A percentile compares a stretch with the other conserved stretches of the same genome.
phyloP scores from a whole-genome alignment of 2,329 filamentous ascomycete species.

The Aspergillus sp. region DNA sequence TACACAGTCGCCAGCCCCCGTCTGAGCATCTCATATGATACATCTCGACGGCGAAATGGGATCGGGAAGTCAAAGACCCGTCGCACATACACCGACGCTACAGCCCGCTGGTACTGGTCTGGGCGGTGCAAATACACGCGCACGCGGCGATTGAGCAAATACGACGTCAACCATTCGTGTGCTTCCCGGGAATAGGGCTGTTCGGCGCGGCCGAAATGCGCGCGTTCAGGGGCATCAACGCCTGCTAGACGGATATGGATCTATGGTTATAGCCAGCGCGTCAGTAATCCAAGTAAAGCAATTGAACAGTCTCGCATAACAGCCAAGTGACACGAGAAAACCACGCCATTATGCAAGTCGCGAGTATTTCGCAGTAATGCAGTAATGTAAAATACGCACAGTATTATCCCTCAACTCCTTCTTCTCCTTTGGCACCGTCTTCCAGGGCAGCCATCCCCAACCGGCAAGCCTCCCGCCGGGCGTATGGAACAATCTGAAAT shows the following conservation, averaged over 20 bases:
- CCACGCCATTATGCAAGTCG: not conserved
- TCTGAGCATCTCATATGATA: constrained; percentile 87
- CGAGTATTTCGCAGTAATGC: not conserved
- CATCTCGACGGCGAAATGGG: constrained; percentile 65
- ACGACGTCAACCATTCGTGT: constrained; percentile 72
- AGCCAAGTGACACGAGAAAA: not conserved
- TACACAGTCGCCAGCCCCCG: constrained; percentile 85
- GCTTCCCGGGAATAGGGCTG: constrained; percentile 85
- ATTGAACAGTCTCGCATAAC: not conserved
- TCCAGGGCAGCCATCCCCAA: constrained; percentile 83
- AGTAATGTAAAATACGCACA: constrained; percentile 52
- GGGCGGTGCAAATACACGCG: constrained; percentile 78
- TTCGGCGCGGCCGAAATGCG: constrained; percentile 85
- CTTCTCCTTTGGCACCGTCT: constrained; percentile 68
- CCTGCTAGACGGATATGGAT: constrained; percentile 88
- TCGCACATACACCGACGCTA: constrained; percentile 79
- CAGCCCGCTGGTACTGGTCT: constrained; percentile 90
- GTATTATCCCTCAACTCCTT: constrained; percentile 74
- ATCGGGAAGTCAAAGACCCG: constrained; percentile 43
- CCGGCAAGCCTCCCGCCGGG: constrained; percentile 83
- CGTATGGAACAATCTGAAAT: constrained; percentile 91
- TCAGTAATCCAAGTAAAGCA: not conserved
- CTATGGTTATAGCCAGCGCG: constrained; percentile 31
- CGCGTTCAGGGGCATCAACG: constrained; percentile 86
- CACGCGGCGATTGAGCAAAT: constrained; percentile 71